Conservation (phyloP, 108 stramenopile species). For the Fragilaria crotonensis region DNA sequence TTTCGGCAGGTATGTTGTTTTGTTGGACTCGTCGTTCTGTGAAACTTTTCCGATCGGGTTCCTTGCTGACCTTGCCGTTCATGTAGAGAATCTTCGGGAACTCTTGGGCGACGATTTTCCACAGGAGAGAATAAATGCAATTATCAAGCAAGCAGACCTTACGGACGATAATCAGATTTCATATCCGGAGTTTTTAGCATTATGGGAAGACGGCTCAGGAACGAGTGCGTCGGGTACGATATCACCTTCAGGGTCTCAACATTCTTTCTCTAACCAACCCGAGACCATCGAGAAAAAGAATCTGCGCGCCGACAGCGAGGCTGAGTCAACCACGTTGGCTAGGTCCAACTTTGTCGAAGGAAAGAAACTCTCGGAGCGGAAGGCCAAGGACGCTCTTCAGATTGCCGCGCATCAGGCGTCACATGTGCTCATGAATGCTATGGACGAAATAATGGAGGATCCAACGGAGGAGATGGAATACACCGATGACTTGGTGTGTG, state of each 20-base stretch:
- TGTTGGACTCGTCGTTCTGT: conserved; percentile 1
- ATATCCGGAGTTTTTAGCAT: conserved; percentile 45
- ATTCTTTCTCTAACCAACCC: not conserved
- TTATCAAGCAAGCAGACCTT: conserved; percentile 89
- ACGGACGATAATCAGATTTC: conserved; percentile 63
- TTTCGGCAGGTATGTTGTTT: conserved; percentile 44
- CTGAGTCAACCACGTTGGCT: not conserved
- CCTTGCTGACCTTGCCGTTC: not conserved
- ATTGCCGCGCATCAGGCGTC: not conserved
- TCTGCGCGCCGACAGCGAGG: not conserved
- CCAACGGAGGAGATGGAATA: not conserved
- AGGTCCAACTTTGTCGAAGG: conserved; percentile 10
- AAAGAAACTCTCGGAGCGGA: conserved; percentile 13
- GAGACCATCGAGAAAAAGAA: not conserved
- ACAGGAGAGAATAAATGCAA: conserved; percentile 45
- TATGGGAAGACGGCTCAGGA: conserved; percentile 25
- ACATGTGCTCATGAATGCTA: not conserved
- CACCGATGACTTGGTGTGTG: not conserved
- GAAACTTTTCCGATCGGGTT: not conserved
- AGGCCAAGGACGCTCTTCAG: not conserved
- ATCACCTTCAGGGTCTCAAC: not conserved
- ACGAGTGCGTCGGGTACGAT: not conserved
- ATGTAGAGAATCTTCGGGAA: conserved; percentile 35
- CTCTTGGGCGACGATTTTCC: conserved; percentile 64
- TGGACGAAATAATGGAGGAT: not conserved